Conservation (phyloP, 2,329 filamentous ascomycete species). For the Macroventuria anomochaeta region DNA sequence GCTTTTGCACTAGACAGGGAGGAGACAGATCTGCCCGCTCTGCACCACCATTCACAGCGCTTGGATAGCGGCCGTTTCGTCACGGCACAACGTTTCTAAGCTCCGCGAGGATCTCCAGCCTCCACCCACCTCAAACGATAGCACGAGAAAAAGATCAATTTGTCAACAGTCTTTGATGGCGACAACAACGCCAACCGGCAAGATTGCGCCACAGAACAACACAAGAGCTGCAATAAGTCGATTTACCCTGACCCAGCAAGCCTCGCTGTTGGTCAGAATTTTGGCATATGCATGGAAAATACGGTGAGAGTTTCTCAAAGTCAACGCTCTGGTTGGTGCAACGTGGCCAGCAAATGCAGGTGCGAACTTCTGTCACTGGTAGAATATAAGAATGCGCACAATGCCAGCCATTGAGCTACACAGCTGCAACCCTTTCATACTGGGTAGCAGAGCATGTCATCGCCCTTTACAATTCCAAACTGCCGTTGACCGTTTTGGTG, state of each 20-base stretch:
- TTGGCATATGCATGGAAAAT: slow-evolving; percentile 3
- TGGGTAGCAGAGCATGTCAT: slow-evolving; percentile 10
- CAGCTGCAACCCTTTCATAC: slow-evolving; percentile 15
- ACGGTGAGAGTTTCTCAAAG: slow-evolving; percentile 8
- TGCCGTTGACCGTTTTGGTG: slow-evolving; percentile 13
- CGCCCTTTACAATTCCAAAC: slow-evolving; percentile 8
- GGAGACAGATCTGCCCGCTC: slow-evolving; percentile 1
- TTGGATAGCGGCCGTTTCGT: slow-evolving; percentile 11
- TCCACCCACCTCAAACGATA: slow-evolving; percentile 19
- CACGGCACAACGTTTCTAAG: slow-evolving; percentile 11
- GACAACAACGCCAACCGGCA: background rate
- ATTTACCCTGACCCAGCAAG: background rate
- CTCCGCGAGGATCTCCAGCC: slow-evolving; percentile 1
- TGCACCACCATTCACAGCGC: slow-evolving; percentile 14
- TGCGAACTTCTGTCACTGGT: slow-evolving; percentile 16
- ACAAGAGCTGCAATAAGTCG: background rate
- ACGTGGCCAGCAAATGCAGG: slow-evolving; percentile 22
- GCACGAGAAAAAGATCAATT: slow-evolving; percentile 6
- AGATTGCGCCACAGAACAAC: background rate
- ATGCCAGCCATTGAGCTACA: slow-evolving; percentile 20
- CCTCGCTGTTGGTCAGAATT: slow-evolving; percentile 6
- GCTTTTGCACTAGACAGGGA: slow-evolving; percentile 8
- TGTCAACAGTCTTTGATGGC: slow-evolving; percentile 5
- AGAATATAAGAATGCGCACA: slow-evolving; percentile 21
- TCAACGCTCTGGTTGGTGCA: slow-evolving; percentile 15